Conservation (phyloP, 148 eudicot genomes). For the Rhododendron ferrugineum region DNA sequence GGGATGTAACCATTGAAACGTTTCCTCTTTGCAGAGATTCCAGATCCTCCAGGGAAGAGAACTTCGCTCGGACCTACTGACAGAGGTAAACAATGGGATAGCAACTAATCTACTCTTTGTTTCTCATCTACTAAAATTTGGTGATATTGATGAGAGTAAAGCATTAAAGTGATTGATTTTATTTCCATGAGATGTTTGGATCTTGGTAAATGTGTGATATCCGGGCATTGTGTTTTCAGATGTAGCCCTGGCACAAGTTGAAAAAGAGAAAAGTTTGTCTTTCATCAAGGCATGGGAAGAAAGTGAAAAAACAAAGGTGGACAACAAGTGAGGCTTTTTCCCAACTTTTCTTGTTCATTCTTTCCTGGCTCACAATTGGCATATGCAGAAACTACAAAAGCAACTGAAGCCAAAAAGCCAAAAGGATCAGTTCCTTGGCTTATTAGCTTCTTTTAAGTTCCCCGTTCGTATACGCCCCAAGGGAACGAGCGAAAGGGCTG, state of each 20-base stretch:
- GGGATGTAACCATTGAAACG: background rate
- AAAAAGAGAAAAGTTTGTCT: constrained; percentile 65
- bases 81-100: constrained; percentile 23
- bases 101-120: background rate
- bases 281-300: constrained; percentile 97
- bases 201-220: background rate
- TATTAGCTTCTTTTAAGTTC: background rate
- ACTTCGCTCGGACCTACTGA: constrained; percentile 25
- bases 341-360: constrained; percentile 1
- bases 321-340: constrained; percentile 21
- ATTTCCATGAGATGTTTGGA: background rate
- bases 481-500: too few species aligned
- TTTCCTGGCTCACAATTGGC: background rate
- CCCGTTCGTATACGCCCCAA: too few species aligned
- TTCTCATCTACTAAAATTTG: background rate
- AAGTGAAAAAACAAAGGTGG: constrained; percentile 55
- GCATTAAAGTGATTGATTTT: background rate
- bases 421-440: background rate
- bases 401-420: background rate
- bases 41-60: constrained; percentile 24
- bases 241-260: constrained; percentile 60
- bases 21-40: constrained; percentile 16
- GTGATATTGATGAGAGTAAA: background rate
- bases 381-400: background rate
- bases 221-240: constrained; percentile 26